These are phyloP conservation scores for Nicotiana noctiflora DNA, from an alignment of 257 asterid species.

Conservation along the genomic window DNA sequence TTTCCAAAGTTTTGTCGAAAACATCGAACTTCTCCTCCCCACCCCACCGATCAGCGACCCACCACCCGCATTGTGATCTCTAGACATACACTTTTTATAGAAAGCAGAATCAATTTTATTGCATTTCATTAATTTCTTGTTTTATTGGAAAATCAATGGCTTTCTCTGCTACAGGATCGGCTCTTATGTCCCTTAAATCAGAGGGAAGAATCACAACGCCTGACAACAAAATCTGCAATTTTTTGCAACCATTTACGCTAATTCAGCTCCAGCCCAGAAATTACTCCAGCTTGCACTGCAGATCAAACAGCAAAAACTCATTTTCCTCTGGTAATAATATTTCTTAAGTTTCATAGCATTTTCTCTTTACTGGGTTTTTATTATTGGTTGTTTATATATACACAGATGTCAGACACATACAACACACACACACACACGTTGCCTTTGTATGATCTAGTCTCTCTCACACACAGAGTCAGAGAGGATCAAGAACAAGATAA, in stretches of 20 bases:
- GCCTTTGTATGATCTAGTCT: neutral
- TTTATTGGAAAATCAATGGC: slow-evolving; percentile 34
- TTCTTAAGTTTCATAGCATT: neutral
- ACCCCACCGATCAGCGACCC: too few species aligned
- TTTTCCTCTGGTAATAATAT: slow-evolving; percentile 47
- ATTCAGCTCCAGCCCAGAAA: slow-evolving; percentile 20
- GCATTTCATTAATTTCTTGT: neutral
- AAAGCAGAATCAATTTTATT: neutral
- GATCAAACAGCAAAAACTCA: slow-evolving; percentile 30
- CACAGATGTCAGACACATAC: neutral
- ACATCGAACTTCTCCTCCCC: neutral
- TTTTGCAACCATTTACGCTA: slow-evolving; percentile 23
- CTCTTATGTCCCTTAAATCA: slow-evolving; percentile 36
- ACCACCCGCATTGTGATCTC: neutral
- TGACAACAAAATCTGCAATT: slow-evolving; percentile 23
- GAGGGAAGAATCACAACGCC: slow-evolving; percentile 17
- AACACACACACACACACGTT: neutral
- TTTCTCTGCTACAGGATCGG: slow-evolving; percentile 53
- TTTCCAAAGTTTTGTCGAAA: slow-evolving; percentile 14
- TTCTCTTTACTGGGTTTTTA: neutral
- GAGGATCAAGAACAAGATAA: neutral
- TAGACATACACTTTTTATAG: neutral
- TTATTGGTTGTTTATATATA: neutral
- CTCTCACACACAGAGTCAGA: too few species aligned
- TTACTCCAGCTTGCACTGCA: slow-evolving; percentile 33